phyloP scores from a whole-genome alignment of 805 yeast species.

The Candida qinlingensis region DNA sequence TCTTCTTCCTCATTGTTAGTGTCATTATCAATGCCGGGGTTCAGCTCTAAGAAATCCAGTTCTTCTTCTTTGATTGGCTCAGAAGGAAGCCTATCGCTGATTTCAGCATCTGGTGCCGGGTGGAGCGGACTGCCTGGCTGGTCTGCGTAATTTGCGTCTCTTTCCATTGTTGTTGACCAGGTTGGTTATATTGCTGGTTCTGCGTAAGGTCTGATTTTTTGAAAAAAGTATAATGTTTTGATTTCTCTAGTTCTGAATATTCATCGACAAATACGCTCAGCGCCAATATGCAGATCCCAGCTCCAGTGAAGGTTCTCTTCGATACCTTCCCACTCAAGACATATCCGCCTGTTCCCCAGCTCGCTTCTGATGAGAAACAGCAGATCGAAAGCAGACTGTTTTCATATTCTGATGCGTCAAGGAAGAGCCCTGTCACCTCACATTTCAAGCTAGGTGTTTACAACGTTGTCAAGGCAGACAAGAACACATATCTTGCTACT shows the following conservation, averaged over 20 bases:
- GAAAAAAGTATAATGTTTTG: not conserved
- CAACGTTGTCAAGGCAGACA: constrained; percentile 33
- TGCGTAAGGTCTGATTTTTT: too few relatives aligned
- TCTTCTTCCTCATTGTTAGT: constrained; percentile 7
- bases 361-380: constrained; percentile 24
- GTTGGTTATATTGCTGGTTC: not conserved
- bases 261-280: not conserved
- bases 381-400: constrained; percentile 23
- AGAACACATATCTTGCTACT: constrained; percentile 35
- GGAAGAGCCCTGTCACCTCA: constrained; percentile 6
- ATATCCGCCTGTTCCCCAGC: constrained; percentile 33
- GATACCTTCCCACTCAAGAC: constrained; percentile 45
- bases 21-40: constrained; percentile 20
- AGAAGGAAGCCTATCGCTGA: constrained; percentile 6
- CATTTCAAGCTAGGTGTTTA: constrained; percentile 50
- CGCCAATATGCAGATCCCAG: constrained; percentile 28
- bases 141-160: constrained; percentile 10
- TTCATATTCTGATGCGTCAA: constrained; percentile 11
- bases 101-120: constrained; percentile 22
- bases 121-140: constrained; percentile 23
- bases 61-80: constrained; percentile 12
- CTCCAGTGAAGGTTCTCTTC: constrained; percentile 38
- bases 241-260: not conserved
- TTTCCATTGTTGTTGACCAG: not conserved
- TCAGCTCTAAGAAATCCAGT: constrained; percentile 21